Conservation (phyloP, 495 filamentous ascomycete genomes). For the Penicillium coffeae region DNA sequence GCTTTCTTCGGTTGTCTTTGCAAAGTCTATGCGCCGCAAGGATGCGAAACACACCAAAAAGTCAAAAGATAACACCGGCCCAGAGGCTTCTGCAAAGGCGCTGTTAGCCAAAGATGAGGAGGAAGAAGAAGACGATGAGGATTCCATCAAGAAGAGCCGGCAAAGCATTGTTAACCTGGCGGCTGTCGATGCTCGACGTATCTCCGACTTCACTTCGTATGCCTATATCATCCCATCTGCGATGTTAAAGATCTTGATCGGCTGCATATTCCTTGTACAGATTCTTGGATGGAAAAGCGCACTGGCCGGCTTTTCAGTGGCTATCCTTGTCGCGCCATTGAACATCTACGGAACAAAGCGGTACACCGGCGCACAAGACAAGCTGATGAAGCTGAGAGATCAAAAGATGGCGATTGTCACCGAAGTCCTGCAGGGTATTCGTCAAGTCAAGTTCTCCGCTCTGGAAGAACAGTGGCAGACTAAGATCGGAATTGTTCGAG, state of each 20-base stretch:
- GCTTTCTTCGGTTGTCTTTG: conserved; percentile 68
- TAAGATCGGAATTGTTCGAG: conserved; percentile 63
- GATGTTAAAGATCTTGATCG: conserved; percentile 58
- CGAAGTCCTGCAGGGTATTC: conserved; percentile 77
- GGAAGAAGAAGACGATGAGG: conserved; percentile 46
- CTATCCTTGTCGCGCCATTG: conserved; percentile 60
- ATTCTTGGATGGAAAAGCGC: conserved; percentile 73
- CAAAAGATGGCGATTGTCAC: conserved; percentile 73
- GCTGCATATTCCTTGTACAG: conserved; percentile 58
- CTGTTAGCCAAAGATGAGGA: conserved; percentile 34
- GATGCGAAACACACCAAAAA: conserved; percentile 59
- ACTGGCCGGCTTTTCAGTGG: conserved; percentile 61
- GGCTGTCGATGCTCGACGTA: conserved; percentile 69
- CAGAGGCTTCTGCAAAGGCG: conserved; percentile 10
- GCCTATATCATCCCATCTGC: conserved; percentile 58
- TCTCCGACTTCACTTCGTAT: conserved; percentile 66
- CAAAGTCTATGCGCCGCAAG: conserved; percentile 75
- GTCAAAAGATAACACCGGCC: conserved; percentile 26
- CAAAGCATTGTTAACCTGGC: conserved; percentile 79
- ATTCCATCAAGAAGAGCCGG: conserved; percentile 59
- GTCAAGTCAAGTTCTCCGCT: conserved; percentile 86
- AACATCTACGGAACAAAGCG: conserved; percentile 66
- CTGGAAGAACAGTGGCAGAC: conserved; percentile 75
- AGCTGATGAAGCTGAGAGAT: conserved; percentile 76
- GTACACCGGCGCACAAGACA: conserved; percentile 63